Conservation (phyloP, 2,329 filamentous ascomycete genomes). For the Sporothrix mexicana region DNA sequence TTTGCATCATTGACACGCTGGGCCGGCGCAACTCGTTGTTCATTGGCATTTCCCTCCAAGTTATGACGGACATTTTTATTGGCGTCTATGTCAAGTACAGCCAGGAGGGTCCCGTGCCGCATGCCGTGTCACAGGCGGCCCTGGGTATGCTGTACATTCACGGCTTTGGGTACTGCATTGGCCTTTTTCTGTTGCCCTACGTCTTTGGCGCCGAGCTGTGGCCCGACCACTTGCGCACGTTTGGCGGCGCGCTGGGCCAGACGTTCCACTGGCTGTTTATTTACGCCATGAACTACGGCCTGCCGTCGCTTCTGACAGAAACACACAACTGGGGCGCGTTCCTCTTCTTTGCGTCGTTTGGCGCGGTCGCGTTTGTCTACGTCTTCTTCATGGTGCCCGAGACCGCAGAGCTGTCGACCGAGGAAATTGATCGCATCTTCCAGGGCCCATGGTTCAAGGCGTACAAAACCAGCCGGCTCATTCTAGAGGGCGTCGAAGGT, state of each 20-base stretch:
- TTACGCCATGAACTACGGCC: slow-evolving; percentile 44
- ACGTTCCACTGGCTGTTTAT: slow-evolving; percentile 51
- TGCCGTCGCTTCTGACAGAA: slow-evolving; percentile 43
- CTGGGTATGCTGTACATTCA: slow-evolving; percentile 54
- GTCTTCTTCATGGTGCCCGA: slow-evolving; percentile 49
- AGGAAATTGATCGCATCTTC: slow-evolving; percentile 49
- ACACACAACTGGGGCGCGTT: slow-evolving; percentile 44
- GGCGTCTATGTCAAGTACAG: slow-evolving; percentile 49
- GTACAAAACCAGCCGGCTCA: slow-evolving; percentile 25
- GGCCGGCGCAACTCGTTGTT: slow-evolving; percentile 46
- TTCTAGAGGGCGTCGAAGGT: background rate
- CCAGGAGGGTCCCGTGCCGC: slow-evolving; percentile 40
- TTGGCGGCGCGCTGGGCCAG: slow-evolving; percentile 48
- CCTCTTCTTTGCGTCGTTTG: slow-evolving; percentile 43
- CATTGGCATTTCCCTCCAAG: slow-evolving; percentile 46
- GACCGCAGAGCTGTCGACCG: slow-evolving; percentile 47
- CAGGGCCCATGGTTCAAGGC: slow-evolving; percentile 43
- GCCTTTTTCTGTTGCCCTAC: slow-evolving; percentile 49
- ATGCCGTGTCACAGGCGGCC: slow-evolving; percentile 45
- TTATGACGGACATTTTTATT: slow-evolving; percentile 51
- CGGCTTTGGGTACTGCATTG: slow-evolving; percentile 52
- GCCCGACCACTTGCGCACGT: slow-evolving; percentile 53
- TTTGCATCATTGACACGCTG: slow-evolving; percentile 53
- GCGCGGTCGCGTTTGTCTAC: slow-evolving; percentile 45
- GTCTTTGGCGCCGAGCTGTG: slow-evolving; percentile 54